These are phyloP conservation scores for Salix koriyanagi DNA, from an alignment of 345 rosid genomes.

Conservation along the genomic window DNA sequence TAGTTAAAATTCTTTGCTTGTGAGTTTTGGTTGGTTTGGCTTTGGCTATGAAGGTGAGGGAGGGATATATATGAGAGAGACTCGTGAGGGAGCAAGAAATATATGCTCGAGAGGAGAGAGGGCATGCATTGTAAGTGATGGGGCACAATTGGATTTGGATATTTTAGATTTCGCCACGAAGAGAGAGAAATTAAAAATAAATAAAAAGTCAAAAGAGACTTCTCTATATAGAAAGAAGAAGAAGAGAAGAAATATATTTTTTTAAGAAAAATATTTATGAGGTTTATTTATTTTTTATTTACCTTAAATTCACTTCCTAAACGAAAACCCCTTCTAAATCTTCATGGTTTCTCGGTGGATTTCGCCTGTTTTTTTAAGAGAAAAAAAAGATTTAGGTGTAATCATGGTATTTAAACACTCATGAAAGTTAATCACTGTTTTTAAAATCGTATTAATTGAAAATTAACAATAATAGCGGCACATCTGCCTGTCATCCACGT, in stretches of 20 bases:
- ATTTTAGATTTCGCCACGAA: background rate
- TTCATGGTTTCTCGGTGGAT: background rate
- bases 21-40: constrained; percentile 15
- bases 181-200: background rate
- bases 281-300: background rate
- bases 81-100: background rate
- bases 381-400: background rate
- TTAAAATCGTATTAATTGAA: background rate
- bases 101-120: constrained; percentile 1
- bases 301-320: background rate
- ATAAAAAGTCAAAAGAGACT: constrained; percentile 5
- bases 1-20: constrained; percentile 16
- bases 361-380: background rate
- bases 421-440: background rate
- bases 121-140: background rate
- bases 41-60: constrained; percentile 13
- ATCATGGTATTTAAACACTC: background rate
- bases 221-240: background rate
- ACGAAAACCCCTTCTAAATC: background rate
- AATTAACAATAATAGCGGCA: constrained; percentile 16
- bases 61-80: background rate
- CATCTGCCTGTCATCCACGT: constrained; percentile 29
- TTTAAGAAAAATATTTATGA: background rate
- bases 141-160: background rate
- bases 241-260: no score